phyloP scores from a whole-genome alignment of 164 flowering plant genomes.

The Akebia trifoliata region DNA sequence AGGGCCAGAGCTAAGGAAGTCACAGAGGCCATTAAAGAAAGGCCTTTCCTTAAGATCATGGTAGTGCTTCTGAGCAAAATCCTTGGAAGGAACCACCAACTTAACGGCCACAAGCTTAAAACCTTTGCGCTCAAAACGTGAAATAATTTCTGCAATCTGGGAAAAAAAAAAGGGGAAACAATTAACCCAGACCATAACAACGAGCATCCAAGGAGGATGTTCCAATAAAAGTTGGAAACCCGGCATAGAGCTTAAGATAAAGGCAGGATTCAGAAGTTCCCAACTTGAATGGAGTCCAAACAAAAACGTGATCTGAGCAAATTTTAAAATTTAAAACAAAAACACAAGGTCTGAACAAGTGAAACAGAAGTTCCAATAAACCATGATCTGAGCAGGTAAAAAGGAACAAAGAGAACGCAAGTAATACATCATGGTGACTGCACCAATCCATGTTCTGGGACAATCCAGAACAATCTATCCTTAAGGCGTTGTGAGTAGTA shows the following conservation, averaged over 20 bases:
- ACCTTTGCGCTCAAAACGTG: conserved; percentile 94
- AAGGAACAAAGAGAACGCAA: background rate
- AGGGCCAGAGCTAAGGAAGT: conserved; percentile 98
- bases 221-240: no score
- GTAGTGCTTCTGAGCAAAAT: conserved; percentile 88
- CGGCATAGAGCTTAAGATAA: background rate
- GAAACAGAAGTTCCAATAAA: no score
- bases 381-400: background rate
- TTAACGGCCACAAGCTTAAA: conserved; percentile 92
- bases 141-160: conserved; percentile 83
- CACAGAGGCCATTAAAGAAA: conserved; percentile 86
- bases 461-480: no score
- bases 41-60: conserved; percentile 94
- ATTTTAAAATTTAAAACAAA: no score
- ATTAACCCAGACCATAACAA: no score
- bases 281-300: background rate
- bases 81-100: conserved; percentile 76
- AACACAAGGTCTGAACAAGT: background rate
- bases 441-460: no score
- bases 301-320: no score
- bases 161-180: conserved; percentile 11
- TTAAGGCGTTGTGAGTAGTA: no score
- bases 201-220: no score
- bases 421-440: no score
- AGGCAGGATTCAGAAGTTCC: background rate